Conservation (phyloP, 768 basidiomycete species). For the Lepiota venenata region DNA sequence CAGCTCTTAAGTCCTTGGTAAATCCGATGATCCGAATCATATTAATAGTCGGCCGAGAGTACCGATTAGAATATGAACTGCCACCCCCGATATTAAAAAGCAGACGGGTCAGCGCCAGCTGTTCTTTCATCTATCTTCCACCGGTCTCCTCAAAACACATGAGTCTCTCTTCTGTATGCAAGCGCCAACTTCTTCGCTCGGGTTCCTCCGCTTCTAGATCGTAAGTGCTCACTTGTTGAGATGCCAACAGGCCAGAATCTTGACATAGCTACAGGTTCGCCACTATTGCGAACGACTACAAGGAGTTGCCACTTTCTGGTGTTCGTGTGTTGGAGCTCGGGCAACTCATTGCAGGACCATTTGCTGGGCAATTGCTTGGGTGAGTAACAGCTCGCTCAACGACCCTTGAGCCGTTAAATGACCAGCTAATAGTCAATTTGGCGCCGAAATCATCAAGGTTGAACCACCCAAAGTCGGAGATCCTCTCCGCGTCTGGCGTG, state of each 20-base stretch:
- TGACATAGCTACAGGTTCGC: background rate
- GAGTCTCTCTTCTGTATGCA: constrained; percentile 5
- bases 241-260: background rate
- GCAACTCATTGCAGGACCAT: constrained; percentile 70
- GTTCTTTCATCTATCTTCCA: background rate
- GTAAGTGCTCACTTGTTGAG: background rate
- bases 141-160: background rate
- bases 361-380: constrained; percentile 72
- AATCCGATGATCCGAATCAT: too few relatives aligned
- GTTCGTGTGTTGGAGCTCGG: constrained; percentile 67
- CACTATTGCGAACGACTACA: constrained; percentile 14
- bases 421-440: constrained; percentile 49
- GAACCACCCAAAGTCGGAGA: constrained; percentile 64
- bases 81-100: too few relatives aligned
- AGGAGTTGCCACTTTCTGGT: constrained; percentile 55
- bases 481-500: constrained; percentile 68
- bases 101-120: background rate
- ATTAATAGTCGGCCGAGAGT: too few relatives aligned
- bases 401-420: background rate
- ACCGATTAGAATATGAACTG: too few relatives aligned
- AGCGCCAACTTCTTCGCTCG: constrained; percentile 6
- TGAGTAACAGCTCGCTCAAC: constrained; percentile 22
- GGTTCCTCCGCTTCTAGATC: constrained; percentile 2
- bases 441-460: constrained; percentile 71
- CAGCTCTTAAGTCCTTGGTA: too few relatives aligned